These are phyloP conservation scores for Dovyalis caffra DNA, from an alignment of 345 rosid genomes.

Conservation along the genomic window DNA sequence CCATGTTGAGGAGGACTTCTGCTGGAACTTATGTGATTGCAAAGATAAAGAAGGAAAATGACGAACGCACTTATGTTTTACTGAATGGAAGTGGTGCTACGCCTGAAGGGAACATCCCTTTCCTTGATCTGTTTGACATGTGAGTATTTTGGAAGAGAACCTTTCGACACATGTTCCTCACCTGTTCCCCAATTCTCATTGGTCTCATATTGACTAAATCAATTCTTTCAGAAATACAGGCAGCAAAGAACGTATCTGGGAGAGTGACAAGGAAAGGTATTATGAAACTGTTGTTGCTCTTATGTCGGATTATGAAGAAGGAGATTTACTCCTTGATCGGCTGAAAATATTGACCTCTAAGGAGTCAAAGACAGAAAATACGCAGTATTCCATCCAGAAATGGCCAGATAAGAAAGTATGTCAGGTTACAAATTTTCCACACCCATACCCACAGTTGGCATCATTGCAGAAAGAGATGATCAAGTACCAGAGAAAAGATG, in stretches of 20 bases:
- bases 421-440: conserved; percentile 87
- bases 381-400: conserved; percentile 76
- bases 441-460: conserved; percentile 94
- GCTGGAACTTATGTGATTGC: conserved; percentile 85
- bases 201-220: conserved; percentile 27
- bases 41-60: conserved; percentile 69
- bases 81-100: conserved; percentile 97
- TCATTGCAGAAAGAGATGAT: conserved; percentile 95
- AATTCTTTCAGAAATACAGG: conserved; percentile 73
- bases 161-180: background rate
- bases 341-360: conserved; percentile 80
- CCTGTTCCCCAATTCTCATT: background rate
- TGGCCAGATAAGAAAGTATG: conserved; percentile 83
- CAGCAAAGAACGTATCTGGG: conserved; percentile 94
- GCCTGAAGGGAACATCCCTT: conserved; percentile 93
- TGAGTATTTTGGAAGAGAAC: conserved; percentile 42
- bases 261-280: conserved; percentile 89
- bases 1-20: conserved; percentile 83
- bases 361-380: conserved; percentile 94
- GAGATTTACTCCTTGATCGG: conserved; percentile 62
- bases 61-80: conserved; percentile 60
- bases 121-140: conserved; percentile 97
- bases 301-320: conserved; percentile 87
- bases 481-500: conserved; percentile 91
- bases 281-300: conserved; percentile 85